phyloP scores from a whole-genome alignment of 2,329 filamentous ascomycete species.

The Fusarium torulosum region DNA sequence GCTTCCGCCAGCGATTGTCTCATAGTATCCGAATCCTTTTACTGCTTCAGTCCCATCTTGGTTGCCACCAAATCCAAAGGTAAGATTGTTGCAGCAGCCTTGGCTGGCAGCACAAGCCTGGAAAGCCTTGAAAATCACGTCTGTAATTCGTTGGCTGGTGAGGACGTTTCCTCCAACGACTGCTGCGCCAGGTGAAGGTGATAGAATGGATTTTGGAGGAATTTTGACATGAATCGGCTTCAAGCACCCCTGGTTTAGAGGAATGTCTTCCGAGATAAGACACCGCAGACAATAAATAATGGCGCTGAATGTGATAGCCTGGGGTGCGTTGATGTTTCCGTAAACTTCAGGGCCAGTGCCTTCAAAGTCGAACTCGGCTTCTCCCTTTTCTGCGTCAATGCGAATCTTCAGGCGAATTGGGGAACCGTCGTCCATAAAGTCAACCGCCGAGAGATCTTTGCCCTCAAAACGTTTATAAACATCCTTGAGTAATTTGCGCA shows the following conservation, averaged over 20 bases:
- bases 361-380: constrained; percentile 83
- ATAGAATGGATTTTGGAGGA: constrained; percentile 78
- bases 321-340: constrained; percentile 83
- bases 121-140: constrained; percentile 75
- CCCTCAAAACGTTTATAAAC: constrained; percentile 78
- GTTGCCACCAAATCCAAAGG: constrained; percentile 77
- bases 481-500: constrained; percentile 78
- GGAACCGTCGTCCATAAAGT: constrained; percentile 88
- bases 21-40: constrained; percentile 63
- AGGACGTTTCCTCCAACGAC: constrained; percentile 85
- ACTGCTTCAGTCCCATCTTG: constrained; percentile 54
- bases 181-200: constrained; percentile 80
- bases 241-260: constrained; percentile 85
- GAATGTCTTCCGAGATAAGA: constrained; percentile 84
- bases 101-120: constrained; percentile 82
- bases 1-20: constrained; percentile 74
- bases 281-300: constrained; percentile 88
- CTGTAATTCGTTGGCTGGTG: constrained; percentile 59
- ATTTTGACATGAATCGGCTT: constrained; percentile 81
- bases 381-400: constrained; percentile 80
- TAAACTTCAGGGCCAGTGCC: constrained; percentile 86
- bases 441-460: constrained; percentile 76
- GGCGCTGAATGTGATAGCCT: constrained; percentile 86
- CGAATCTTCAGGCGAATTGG: constrained; percentile 80
- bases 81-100: constrained; percentile 86